Evolutionary conservation across 2,329 filamentous ascomycete species (phyloP).

Genomic region (Fusarium foetens): DNA sequence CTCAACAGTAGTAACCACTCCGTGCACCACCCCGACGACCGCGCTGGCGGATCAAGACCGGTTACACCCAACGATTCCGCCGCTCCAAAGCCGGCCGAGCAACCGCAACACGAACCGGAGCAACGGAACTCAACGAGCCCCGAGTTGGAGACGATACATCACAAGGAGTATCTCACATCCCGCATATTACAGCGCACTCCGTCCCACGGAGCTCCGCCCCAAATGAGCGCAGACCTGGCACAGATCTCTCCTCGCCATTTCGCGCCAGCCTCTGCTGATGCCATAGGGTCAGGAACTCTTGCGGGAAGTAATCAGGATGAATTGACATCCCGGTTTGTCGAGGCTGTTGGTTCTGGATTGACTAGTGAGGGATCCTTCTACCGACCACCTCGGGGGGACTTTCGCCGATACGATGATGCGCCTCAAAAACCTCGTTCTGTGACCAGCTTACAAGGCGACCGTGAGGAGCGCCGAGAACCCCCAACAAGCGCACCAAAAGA

Average conservation of each 20-base stretch:
- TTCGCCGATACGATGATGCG: constrained; percentile 48
- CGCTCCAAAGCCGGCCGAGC: constrained; percentile 13
- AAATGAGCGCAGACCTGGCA: constrained; percentile 69
- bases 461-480: constrained; percentile 32
- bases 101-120: constrained; percentile 21
- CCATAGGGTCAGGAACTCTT: constrained; percentile 41
- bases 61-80: constrained; percentile 48
- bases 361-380: constrained; percentile 65
- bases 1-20: constrained; percentile 61
- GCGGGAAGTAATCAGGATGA: constrained; percentile 54
- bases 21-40: constrained; percentile 51
- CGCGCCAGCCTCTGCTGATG: constrained; percentile 46
- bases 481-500: constrained; percentile 39
- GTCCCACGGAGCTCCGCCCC: constrained; percentile 69
- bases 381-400: constrained; percentile 48
- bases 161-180: constrained; percentile 74
- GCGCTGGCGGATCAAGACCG: constrained; percentile 51
- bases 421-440: constrained; percentile 57
- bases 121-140: constrained; percentile 43
- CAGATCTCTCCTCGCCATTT: constrained; percentile 54
- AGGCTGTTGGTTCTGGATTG: constrained; percentile 59
- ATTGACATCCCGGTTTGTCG: constrained; percentile 70
- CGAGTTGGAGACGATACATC: constrained; percentile 58
- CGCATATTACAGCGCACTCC: constrained; percentile 72
- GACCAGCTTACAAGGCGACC: constrained; percentile 47